Evolutionary conservation across 2,329 filamentous ascomycete genomes (phyloP).

Genomic region (Apiospora hydei): DNA sequence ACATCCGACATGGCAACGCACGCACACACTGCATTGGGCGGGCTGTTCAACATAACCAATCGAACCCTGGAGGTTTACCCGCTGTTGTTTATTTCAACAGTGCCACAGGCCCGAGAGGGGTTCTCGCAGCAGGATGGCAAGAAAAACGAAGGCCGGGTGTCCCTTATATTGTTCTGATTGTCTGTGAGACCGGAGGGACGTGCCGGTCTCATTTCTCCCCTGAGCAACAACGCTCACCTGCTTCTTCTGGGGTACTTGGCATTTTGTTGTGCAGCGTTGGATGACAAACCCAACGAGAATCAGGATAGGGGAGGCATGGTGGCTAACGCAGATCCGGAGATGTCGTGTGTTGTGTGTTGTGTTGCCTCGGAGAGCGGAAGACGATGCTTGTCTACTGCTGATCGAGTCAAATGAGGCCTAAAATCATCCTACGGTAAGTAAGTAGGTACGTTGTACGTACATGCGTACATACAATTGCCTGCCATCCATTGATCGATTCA

Average conservation of each 20-base stretch:
- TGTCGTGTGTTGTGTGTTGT: background rate
- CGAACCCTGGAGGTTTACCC: constrained; percentile 5
- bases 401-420: constrained; percentile 8
- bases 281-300: background rate
- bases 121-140: background rate
- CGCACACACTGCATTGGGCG: background rate
- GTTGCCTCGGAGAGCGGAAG: constrained; percentile 9
- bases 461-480: background rate
- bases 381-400: background rate
- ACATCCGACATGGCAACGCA: background rate
- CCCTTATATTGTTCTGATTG: constrained; percentile 11
- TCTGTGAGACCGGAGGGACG: constrained; percentile 18
- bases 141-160: background rate
- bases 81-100: constrained; percentile 11
- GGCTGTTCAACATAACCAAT: constrained; percentile 10
- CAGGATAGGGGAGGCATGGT: background rate
- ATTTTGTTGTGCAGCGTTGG: background rate
- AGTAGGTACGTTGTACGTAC: background rate
- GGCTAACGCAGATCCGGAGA: background rate
- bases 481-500: background rate
- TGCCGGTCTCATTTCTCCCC: constrained; percentile 16
- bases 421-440: background rate
- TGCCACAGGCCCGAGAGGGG: background rate
- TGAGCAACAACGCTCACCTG: background rate
- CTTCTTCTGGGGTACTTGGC: background rate